Conservation (phyloP, 495 filamentous ascomycete species). For the Ramalina intermedia region DNA sequence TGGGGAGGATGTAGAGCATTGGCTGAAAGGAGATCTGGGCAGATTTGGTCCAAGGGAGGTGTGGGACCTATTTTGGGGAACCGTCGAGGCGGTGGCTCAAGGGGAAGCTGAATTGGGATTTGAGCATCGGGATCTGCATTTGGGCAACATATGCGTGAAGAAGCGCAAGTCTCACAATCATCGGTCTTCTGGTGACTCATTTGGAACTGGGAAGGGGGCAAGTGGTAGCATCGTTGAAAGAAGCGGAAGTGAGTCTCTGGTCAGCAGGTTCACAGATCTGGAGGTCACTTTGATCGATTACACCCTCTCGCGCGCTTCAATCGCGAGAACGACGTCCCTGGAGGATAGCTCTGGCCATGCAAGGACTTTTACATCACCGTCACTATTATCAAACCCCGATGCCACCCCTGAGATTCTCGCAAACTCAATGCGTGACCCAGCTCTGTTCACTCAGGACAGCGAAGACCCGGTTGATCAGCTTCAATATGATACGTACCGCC, state of each 20-base stretch:
- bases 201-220: neutral
- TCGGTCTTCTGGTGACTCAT: too few species aligned
- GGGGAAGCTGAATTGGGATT: constrained; percentile 62
- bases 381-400: neutral
- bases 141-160: constrained; percentile 71
- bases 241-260: neutral
- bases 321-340: neutral
- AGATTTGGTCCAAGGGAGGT: constrained; percentile 41
- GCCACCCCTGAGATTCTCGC: constrained; percentile 26
- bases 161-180: constrained; percentile 3
- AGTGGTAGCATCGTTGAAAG: neutral
- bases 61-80: constrained; percentile 78
- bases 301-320: constrained; percentile 55
- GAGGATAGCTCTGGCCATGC: constrained; percentile 18
- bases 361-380: constrained; percentile 8
- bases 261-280: constrained; percentile 48
- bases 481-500: constrained; percentile 13
- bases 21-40: constrained; percentile 24
- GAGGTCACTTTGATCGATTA: constrained; percentile 84
- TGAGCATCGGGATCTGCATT: constrained; percentile 83
- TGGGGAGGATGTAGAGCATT: constrained; percentile 58
- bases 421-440: constrained; percentile 26
- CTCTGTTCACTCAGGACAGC: constrained; percentile 10
- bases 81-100: constrained; percentile 59
- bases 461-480: neutral